Evolutionary conservation across 495 filamentous ascomycete species (phyloP).

Genomic region (Trypethelium eluteriae): DNA sequence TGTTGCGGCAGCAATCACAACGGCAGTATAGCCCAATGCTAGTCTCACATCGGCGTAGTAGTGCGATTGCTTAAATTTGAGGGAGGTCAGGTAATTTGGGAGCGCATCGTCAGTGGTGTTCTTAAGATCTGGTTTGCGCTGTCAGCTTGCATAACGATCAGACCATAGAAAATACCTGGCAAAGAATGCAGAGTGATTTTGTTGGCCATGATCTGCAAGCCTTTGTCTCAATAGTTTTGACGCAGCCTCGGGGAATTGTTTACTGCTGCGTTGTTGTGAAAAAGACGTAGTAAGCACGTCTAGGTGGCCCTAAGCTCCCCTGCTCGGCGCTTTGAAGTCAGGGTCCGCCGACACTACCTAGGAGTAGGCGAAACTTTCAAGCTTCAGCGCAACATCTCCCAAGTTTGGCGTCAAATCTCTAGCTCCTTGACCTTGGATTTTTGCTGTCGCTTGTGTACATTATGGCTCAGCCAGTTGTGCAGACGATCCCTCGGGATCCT

Average conservation of each 20-base stretch:
- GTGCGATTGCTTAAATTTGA: constrained; percentile 76
- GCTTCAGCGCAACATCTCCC: not conserved
- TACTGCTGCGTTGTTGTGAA: not conserved
- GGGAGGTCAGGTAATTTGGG: constrained; percentile 78
- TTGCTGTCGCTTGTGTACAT: constrained; percentile 19
- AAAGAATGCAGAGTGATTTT: constrained; percentile 5
- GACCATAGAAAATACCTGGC: not conserved
- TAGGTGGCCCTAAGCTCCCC: not conserved
- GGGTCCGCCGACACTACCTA: not conserved
- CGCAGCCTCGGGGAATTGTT: not conserved
- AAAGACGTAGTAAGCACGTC: not conserved
- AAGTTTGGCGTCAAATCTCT: not conserved
- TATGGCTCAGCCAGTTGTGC: constrained; percentile 81
- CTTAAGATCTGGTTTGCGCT: constrained; percentile 59
- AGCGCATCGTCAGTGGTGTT: constrained; percentile 93
- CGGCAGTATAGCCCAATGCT: constrained; percentile 71
- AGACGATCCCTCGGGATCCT: constrained; percentile 98
- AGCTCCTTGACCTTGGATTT: not conserved
- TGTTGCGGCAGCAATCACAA: constrained; percentile 66
- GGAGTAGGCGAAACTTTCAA: constrained; percentile 2
- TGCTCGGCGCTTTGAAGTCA: not conserved
- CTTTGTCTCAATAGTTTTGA: not conserved
- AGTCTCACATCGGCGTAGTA: constrained; percentile 74
- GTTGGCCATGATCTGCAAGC: not conserved
- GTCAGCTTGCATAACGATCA: not conserved